Percentiles rank a stretch among this genome's conserved stretches.
These are phyloP conservation scores for Kluyveromyces dobzhanskii DNA, from an alignment of 805 yeast species.

Conservation along the genomic window DNA sequence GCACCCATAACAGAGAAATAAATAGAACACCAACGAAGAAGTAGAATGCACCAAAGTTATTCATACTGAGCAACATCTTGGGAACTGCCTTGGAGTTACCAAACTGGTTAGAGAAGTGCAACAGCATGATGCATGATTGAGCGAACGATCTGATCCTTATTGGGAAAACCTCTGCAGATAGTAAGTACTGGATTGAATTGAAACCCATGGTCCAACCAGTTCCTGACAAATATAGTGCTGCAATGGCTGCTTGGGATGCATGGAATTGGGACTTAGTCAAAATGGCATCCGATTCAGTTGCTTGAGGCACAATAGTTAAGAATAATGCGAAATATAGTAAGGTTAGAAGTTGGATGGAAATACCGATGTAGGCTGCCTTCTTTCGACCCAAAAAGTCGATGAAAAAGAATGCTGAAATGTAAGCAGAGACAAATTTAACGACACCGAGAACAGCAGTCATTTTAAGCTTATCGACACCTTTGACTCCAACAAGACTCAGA, in stretches of 20 bases:
- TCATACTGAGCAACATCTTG: constrained; percentile 35
- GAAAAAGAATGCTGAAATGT: constrained; percentile 37
- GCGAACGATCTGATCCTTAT: constrained; percentile 36
- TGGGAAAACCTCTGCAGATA: constrained; percentile 38
- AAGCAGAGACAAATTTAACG: constrained; percentile 37
- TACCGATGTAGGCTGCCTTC: constrained; percentile 31
- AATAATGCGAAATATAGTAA: constrained; percentile 44
- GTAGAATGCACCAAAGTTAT: constrained; percentile 39
- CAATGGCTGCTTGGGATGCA: constrained; percentile 37
- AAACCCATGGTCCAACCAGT: constrained; percentile 37
- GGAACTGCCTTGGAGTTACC: constrained; percentile 41
- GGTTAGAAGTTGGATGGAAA: constrained; percentile 35
- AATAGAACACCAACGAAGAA: constrained; percentile 20
- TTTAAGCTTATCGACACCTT: constrained; percentile 23
- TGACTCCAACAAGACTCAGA: constrained; percentile 31
- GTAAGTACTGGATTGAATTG: constrained; percentile 16
- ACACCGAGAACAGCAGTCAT: constrained; percentile 35
- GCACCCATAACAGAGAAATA: constrained; percentile 33
- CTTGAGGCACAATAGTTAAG: constrained; percentile 33
- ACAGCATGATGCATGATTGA: constrained; percentile 21
- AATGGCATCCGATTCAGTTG: neutral
- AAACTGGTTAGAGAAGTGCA: constrained; percentile 28
- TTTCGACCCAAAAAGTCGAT: constrained; percentile 43
- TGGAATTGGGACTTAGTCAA: constrained; percentile 21
- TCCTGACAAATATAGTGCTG: constrained; percentile 32